Conservation (phyloP, 2,329 filamentous ascomycete species). For the Parascedosporium putredinis region DNA sequence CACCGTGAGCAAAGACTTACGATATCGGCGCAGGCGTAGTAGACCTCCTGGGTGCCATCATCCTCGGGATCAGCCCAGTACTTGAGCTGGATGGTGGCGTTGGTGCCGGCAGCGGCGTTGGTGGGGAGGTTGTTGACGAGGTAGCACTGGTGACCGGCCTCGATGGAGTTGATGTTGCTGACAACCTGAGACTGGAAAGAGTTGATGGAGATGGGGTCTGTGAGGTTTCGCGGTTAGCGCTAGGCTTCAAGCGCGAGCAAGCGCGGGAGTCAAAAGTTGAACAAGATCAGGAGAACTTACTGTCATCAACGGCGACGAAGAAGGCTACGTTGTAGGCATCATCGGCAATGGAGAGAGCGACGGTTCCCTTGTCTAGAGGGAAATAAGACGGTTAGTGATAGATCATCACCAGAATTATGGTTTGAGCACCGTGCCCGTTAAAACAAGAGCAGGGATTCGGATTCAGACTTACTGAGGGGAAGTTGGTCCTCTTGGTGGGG, state of each 20-base stretch:
- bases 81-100: slow-evolving; percentile 30
- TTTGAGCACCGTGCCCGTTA: too few relatives aligned
- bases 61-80: slow-evolving; percentile 26
- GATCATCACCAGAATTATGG: too few relatives aligned
- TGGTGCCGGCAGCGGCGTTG: slow-evolving; percentile 20
- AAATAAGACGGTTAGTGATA: too few relatives aligned
- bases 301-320: slow-evolving; percentile 37
- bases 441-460: too few relatives aligned
- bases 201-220: slow-evolving; percentile 20
- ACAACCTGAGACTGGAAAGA: slow-evolving; percentile 23
- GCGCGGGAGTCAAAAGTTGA: too few relatives aligned
- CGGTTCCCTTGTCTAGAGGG: not conserved
- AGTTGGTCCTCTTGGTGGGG: slow-evolving; percentile 35
- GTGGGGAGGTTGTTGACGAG: slow-evolving; percentile 18
- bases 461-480: slow-evolving; percentile 35
- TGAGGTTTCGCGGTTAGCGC: too few relatives aligned
- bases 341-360: slow-evolving; percentile 5
- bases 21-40: slow-evolving; percentile 30
- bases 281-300: slow-evolving; percentile 18
- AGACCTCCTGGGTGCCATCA: slow-evolving; percentile 19
- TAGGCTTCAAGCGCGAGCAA: too few relatives aligned
- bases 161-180: slow-evolving; percentile 19
- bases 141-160: slow-evolving; percentile 29
- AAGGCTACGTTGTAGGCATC: slow-evolving; percentile 6
- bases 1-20: not conserved